Base-by-base conservation (phyloP, 306 rosid species). In the Hippophae gyantsensis region DNA sequence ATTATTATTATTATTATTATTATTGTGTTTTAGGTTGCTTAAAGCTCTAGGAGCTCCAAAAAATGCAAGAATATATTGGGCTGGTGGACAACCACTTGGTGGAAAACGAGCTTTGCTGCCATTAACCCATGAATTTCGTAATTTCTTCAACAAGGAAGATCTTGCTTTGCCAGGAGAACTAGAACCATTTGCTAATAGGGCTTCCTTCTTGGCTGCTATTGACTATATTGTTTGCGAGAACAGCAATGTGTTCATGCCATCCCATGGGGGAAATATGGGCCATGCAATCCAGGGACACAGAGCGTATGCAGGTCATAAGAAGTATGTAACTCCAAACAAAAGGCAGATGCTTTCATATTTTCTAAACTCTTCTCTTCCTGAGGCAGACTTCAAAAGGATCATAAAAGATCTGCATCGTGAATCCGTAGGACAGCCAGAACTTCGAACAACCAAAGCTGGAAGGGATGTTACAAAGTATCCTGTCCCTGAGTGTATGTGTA, bases 181-280 rank as follows among this genome's bases (percentile, higher is more conserved):
- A 13, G 77, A 86, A 42, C 90, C 94, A 5, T 82, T 92, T 61
- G 76, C 76, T 27, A 78, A 74, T 7, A 81, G 79, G 62, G 97
- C 99, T 47, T 92, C 99, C 13, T 49, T 92, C 47, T 73, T 88
- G 99, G 99, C 99, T 66, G 99, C 99, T 56, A 78, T 92, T 48
- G 99, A 92, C 71, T 92, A 82, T 66, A 80, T 92, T 62, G 95
- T 92, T 40, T 84, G 88, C 0, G 86, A 88, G 78, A 84, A 79
- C 51, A 88, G 99, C 49, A 90, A 92, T 60, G 93, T 92, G 59
- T 92, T 92, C 90, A 84, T 92, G 97, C 97, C 99, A 23, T 88
- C 97, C 61, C 99, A 92, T 74, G 99, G 99, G 10, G 99, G 99
- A 68, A 92, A 92, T 43, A 92, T 92, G 99, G 99, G 96, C 46